Evolutionary conservation across 2,329 filamentous ascomycete genomes (phyloP).

Genomic region (Penicillium rolfsii): DNA sequence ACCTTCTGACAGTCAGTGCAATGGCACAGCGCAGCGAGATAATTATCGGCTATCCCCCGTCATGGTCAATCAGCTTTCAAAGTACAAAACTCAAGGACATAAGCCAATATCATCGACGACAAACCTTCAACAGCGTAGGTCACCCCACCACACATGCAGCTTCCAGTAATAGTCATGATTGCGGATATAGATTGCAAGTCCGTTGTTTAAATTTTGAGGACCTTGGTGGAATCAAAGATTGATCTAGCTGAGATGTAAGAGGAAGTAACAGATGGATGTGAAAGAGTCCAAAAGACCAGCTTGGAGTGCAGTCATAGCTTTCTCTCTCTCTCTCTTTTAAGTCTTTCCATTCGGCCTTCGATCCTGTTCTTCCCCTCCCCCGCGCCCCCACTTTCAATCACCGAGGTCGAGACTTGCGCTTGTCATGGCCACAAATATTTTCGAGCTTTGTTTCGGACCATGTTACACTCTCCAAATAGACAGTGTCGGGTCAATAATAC

Average conservation of each 20-base stretch:
- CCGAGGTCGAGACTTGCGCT: slow-evolving; percentile 8
- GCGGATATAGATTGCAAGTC: not conserved
- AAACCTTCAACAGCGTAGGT: slow-evolving; percentile 35
- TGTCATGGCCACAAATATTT: too few relatives aligned
- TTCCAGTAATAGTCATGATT: slow-evolving; percentile 34
- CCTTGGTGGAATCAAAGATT: slow-evolving; percentile 27
- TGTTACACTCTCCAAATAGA: too few relatives aligned
- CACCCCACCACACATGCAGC: slow-evolving; percentile 41
- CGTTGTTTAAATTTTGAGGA: slow-evolving; percentile 1
- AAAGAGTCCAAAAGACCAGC: not conserved
- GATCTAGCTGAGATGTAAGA: too few relatives aligned
- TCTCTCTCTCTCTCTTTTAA: not conserved
- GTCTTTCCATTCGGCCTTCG: slow-evolving; percentile 1
- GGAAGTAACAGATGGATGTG: not conserved
- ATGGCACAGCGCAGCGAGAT: slow-evolving; percentile 55
- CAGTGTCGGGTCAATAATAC: too few relatives aligned
- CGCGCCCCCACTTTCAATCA: slow-evolving; percentile 10
- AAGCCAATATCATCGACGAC: slow-evolving; percentile 1
- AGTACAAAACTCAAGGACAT: not conserved
- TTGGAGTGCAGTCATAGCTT: not conserved
- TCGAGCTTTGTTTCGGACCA: too few relatives aligned
- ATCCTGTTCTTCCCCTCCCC: not conserved
- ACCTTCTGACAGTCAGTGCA: slow-evolving; percentile 61
- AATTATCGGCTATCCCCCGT: slow-evolving; percentile 43
- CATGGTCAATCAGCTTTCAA: not conserved